These are phyloP conservation scores for Silene conica DNA, from an alignment of 148 eudicot genomes.

Conservation along the genomic window DNA sequence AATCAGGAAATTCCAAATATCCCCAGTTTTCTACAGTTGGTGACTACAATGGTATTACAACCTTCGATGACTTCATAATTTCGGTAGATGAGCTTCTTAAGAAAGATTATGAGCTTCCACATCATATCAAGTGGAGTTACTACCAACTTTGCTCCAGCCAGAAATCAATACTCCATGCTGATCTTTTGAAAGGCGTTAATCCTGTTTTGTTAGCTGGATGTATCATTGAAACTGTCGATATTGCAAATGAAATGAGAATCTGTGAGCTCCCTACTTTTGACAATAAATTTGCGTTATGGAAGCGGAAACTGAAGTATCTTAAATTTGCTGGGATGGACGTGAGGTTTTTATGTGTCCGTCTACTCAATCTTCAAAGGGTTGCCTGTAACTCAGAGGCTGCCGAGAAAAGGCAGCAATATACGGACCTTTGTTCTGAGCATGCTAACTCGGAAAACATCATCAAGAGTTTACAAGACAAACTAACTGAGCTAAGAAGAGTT, in stretches of 20 bases:
- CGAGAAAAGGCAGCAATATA: slow-evolving; percentile 27
- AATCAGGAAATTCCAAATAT: slow-evolving; percentile 3
- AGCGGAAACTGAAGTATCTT: slow-evolving; percentile 45
- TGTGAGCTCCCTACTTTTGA: slow-evolving; percentile 38
- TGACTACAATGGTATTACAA: slow-evolving; percentile 1
- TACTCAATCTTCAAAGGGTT: slow-evolving; percentile 28
- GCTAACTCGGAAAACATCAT: slow-evolving; percentile 34
- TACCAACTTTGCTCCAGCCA: slow-evolving; percentile 46
- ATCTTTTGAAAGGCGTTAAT: slow-evolving; percentile 35
- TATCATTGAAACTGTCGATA: slow-evolving; percentile 44
- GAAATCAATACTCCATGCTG: slow-evolving; percentile 44
- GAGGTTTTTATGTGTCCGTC: slow-evolving; percentile 42
- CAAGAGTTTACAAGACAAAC: slow-evolving; percentile 31
- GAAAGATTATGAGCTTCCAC: slow-evolving; percentile 46
- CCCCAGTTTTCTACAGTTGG: background rate
- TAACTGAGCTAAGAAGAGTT: slow-evolving; percentile 34
- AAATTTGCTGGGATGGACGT: slow-evolving; percentile 57
- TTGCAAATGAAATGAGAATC: slow-evolving; percentile 37
- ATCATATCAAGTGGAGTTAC: slow-evolving; percentile 37
- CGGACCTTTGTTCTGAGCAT: slow-evolving; percentile 30
- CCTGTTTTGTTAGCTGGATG: slow-evolving; percentile 43
- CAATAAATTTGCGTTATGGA: slow-evolving; percentile 39
- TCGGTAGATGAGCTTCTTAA: slow-evolving; percentile 39
- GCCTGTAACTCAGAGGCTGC: slow-evolving; percentile 39
- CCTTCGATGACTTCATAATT: slow-evolving; percentile 28